Base-by-base conservation (phyloP, 495 filamentous ascomycete genomes). In the Podospora sp. region DNA sequence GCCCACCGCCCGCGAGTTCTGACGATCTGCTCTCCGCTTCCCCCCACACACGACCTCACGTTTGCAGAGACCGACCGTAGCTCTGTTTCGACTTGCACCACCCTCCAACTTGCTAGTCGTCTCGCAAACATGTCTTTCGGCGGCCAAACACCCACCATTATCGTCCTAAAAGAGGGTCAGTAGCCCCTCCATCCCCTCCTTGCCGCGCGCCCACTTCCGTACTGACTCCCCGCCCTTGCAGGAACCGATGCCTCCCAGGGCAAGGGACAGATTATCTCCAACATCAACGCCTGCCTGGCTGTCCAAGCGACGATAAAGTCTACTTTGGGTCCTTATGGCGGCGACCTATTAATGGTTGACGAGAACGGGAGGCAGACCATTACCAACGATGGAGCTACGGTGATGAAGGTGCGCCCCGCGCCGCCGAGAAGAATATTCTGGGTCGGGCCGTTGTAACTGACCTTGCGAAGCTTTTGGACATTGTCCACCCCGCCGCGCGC, bases 211-310 rank as follows among this genome's bases (percentile, higher is more conserved):
- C 50, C 25, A 18, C n/a, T 29, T 68, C 63, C 58, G 60, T 59
- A 69, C 75, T 73, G 69, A 76, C 70, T 65, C 46, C 63, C 58
- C 70, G 29, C 51, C 61, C 62, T 53, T 62, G 69, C 72, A 97
- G 95, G 95, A 69, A 99, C 95, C 80, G 95, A 99, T 81, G 86
- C 93, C 67, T 97, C 95, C 22, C 95, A 99, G 80, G 95, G 95
- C 71, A 94, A 94, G 78, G 94, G 94, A 63, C 95, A 99, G 83
- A 91, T 99, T 72, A 86, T 99, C 75, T 96, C 94, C 62, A 99
- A 99, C 80, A 98, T 99, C 82, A 97, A 97, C 83, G 95, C 94
- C 68, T 99, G 95, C 80, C 84, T 97, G 73, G 94, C 94, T n/a
- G 94, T 99, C 36, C 95, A 99, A 80, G 86, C 91, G 49, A 97